A percentile compares a stretch with the other conserved stretches of the same genome.
These are phyloP conservation scores for Sporothrix mexicana DNA, from an alignment of 2,329 filamentous ascomycete species.

Conservation along the genomic window DNA sequence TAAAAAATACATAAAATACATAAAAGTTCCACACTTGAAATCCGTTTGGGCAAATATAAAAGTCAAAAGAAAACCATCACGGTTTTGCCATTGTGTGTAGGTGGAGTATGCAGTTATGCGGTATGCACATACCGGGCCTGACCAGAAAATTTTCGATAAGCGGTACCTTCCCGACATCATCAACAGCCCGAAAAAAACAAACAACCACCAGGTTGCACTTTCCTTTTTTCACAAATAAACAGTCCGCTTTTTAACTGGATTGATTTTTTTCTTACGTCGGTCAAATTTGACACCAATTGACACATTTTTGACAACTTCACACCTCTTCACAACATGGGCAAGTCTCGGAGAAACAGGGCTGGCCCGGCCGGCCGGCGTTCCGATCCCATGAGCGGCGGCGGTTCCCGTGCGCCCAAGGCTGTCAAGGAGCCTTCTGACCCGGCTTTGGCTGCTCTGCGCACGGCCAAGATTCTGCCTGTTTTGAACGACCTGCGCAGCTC, in stretches of 20 bases:
- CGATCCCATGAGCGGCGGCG: slow-evolving; percentile 53
- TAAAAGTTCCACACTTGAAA: too few species aligned
- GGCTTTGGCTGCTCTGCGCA: slow-evolving; percentile 66
- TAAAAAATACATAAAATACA: too few species aligned
- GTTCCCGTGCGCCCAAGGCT: slow-evolving; percentile 50
- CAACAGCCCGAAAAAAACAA: not conserved
- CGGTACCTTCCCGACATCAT: not conserved
- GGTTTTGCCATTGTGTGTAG: slow-evolving; percentile 1
- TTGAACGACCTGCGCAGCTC: slow-evolving; percentile 65
- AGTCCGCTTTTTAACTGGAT: not conserved
- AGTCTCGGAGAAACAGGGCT: slow-evolving; percentile 60
- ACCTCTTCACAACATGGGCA: slow-evolving; percentile 53
- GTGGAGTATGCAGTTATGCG: slow-evolving; percentile 19
- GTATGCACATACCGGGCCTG: not conserved
- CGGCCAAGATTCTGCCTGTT: slow-evolving; percentile 67
- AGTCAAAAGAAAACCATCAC: not conserved
- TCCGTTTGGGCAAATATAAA: too few species aligned
- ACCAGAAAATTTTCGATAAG: not conserved
- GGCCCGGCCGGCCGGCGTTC: slow-evolving; percentile 54
- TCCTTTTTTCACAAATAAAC: not conserved
- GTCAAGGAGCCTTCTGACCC: slow-evolving; percentile 68
- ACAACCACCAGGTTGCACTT: not conserved
- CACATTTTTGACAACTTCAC: not conserved
- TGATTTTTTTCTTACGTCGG: too few species aligned
- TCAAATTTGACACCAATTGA: not conserved